These are phyloP conservation scores for Fonsecaea pedrosoi DNA, from an alignment of 2,329 filamentous ascomycete species.

Conservation along the genomic window DNA sequence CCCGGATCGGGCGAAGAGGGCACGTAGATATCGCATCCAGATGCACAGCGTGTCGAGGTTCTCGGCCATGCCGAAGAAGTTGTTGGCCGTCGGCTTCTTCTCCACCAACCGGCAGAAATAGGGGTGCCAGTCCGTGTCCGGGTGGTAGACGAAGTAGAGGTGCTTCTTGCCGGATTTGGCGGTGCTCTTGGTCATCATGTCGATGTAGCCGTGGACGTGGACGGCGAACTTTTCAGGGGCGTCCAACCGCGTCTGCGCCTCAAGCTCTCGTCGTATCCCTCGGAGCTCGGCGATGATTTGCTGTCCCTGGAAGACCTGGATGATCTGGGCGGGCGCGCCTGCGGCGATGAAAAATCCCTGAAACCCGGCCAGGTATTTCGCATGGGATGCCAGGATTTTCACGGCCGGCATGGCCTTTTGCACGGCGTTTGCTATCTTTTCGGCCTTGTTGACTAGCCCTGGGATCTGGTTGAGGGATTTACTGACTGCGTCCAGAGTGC, in stretches of 20 bases:
- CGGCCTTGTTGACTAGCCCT: background rate
- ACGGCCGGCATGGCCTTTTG: background rate
- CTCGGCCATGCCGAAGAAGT: conserved; percentile 5
- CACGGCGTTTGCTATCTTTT: background rate
- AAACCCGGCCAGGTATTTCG: conserved; percentile 1
- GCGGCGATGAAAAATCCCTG: background rate
- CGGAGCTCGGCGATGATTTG: background rate
- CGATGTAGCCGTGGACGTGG: background rate
- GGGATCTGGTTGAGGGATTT: background rate
- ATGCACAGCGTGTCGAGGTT: background rate
- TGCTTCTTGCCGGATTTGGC: background rate
- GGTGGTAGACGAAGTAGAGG: conserved; percentile 7
- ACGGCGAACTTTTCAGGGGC: background rate
- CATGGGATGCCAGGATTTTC: conserved; percentile 5
- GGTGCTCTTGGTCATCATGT: conserved; percentile 5
- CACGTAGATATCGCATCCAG: background rate
- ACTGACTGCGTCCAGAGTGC: background rate
- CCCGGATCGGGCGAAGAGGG: background rate
- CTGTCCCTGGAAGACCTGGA: background rate
- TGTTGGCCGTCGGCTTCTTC: background rate
- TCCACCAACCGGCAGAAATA: conserved; percentile 1
- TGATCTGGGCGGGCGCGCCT: background rate
- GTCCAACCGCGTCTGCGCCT: background rate
- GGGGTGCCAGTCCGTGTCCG: background rate
- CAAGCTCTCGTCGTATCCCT: background rate